Evolutionary conservation across 1,284 basidiomycete genomes (phyloP), one percentile per base, ranked within the genome.

Genomic region (Meira nashicola): DNA sequence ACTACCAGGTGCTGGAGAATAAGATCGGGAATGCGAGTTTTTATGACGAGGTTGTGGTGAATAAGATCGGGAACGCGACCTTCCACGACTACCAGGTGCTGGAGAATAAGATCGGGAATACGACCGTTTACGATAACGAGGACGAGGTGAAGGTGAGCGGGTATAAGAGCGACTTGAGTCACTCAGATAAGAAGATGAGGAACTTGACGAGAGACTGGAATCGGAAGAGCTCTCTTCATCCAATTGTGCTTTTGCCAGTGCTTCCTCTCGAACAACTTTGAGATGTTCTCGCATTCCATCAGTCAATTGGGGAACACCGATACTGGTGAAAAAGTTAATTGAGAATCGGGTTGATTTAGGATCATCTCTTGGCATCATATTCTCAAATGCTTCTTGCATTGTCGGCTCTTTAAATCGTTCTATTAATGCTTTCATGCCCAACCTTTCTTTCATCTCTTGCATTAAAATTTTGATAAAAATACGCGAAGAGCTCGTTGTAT

Each of bases 391-490:
- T 33, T 83, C 82, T 78, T 83, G 86, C 58, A 96, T 82, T 69
- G 54, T 63, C 2, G 70, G 70, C 64, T 73, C 70, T 19, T 63
- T 87, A 82, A 98, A 93, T 44, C 94, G 82, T 77, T 90, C 89
- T 6, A 86, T 85, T 6, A 97, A 81, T 46, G 59, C 50, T 79
- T 89, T 90, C 71, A 96, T 78, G 0, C 95, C 93, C 85, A 98
- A 87, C 63, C 86, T 85, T 81, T 96, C 93, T 81, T 89, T 88
- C 82, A 98, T 86, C 80, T 98, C 95, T 63, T 86, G 86, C 83
- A 96, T 87, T 82, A 97, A 82, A 71, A 97, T 96, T 81, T 98
- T 98, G 79, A 96, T 82, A 78, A 98, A 98, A 78, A 98, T 98
- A 82, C 95, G 90, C 66, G 88, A 89, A 69, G 89, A 92, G 23